Evolutionary conservation across 1,284 basidiomycete species (phyloP).

Genomic region (Pterulicium gracile): DNA sequence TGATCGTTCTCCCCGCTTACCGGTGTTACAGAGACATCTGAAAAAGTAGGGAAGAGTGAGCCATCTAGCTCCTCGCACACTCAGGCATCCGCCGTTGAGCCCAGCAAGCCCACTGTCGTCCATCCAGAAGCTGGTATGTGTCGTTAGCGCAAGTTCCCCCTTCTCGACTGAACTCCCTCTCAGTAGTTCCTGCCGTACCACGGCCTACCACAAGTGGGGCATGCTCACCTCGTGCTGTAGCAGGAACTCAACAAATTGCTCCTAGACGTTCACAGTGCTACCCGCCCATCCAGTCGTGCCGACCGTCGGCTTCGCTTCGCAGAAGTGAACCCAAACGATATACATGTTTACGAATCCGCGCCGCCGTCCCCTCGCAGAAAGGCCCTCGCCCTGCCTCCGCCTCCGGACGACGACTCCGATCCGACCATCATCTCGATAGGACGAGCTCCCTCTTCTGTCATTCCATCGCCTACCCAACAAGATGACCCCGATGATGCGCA

Average conservation of each 20-base stretch:
- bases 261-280: constrained; percentile 17
- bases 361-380: constrained; percentile 58
- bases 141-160: too few species aligned
- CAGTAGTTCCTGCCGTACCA: too few species aligned
- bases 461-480: not conserved
- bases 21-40: too few species aligned
- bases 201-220: too few species aligned
- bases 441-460: constrained; percentile 5
- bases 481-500: constrained; percentile 19
- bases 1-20: too few species aligned
- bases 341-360: constrained; percentile 71
- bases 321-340: constrained; percentile 37
- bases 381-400: constrained; percentile 34
- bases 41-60: too few species aligned
- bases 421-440: constrained; percentile 6
- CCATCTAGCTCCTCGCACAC: too few species aligned
- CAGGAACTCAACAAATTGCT: too few species aligned
- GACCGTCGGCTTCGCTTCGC: constrained; percentile 42
- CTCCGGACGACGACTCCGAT: constrained; percentile 35
- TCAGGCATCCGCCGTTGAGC: too few species aligned
- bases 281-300: constrained; percentile 30
- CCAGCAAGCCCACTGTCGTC: too few species aligned
- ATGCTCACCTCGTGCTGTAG: too few species aligned
- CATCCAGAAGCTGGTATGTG: not conserved
- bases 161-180: too few species aligned